phyloP scores from a whole-genome alignment of 2,329 filamentous ascomycete species.

The Talaromyces islandicus region DNA sequence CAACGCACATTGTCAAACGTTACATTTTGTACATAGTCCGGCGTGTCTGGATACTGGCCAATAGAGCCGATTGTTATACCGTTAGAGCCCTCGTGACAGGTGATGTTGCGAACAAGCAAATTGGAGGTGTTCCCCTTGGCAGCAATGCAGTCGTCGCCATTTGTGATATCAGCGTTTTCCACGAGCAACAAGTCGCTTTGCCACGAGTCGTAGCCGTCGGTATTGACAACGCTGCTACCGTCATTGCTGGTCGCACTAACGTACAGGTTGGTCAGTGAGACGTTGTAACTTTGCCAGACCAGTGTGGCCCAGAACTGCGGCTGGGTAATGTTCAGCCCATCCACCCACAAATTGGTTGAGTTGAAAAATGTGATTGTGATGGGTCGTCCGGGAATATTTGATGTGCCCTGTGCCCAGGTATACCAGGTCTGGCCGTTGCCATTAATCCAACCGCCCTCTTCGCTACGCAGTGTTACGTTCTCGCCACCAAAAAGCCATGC shows the following conservation, averaged over 20 bases:
- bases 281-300: constrained; percentile 43
- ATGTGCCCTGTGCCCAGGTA: constrained; percentile 39
- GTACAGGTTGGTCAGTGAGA: constrained; percentile 48
- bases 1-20: constrained; percentile 27
- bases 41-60: constrained; percentile 30
- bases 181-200: constrained; percentile 44
- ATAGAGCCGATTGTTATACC: constrained; percentile 36
- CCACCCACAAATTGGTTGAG: constrained; percentile 44
- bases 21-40: constrained; percentile 33
- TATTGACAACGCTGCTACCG: constrained; percentile 44
- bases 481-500: constrained; percentile 52
- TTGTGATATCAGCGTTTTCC: constrained; percentile 39
- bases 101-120: constrained; percentile 32
- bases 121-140: constrained; percentile 38
- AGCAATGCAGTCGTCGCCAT: constrained; percentile 33
- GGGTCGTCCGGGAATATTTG: constrained; percentile 46
- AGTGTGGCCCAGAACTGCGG: constrained; percentile 48
- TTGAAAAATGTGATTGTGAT: constrained; percentile 49
- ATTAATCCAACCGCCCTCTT: constrained; percentile 49
- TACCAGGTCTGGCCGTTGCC: constrained; percentile 56
- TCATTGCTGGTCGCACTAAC: constrained; percentile 45
- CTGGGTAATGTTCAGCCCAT: constrained; percentile 45
- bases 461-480: constrained; percentile 44
- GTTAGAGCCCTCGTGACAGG: constrained; percentile 28
- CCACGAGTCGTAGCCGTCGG: constrained; percentile 48